Evolutionary conservation across 306 rosid genomes (phyloP), one percentile per base, ranked within the genome.

Genomic region (Quercus agrifolia): DNA sequence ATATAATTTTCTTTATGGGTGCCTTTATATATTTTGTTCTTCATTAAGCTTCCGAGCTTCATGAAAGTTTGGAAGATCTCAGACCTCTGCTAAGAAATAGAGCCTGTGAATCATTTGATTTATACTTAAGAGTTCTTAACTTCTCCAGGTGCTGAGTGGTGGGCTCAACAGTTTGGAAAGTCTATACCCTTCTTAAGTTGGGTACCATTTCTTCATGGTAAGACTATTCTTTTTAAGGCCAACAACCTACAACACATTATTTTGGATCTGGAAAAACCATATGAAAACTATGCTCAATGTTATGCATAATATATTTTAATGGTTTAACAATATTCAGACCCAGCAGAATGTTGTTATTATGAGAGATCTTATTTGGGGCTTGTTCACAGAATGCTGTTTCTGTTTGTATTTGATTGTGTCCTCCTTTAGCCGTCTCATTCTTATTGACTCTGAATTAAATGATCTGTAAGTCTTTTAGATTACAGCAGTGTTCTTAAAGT

Each of bases 81-180:
- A 19, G n/a, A 56, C 59, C 59, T 56, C 59, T 56, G 59, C 59
- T 56, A 56, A 56, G 59, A 56, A 56, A 56, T 56, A 56, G 18
- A 5, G 20, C 23, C 21, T 19, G n/a, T 19, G 59, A 56, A 49
- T 13, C 17, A 12, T 49, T 49, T 49, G 4, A 68, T 68, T 35
- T 49, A 8, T n/a, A 68, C 72, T 19, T 35, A 25, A 33, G 15
- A 6, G 25, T 74, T 70, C 57, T 70, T 70, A 69, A 51, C 56
- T 74, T 81, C 54, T 84, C 73, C 86, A 95, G 99, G 98, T 88
- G 89, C 97, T 79, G 93, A 86, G 75, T 93, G 99, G 97, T 95
- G 98, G 98, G 91, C 80, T 84, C 94, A 91, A 68, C 82, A 77
- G 67, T 84, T 90, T 84, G 92, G 92, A 28, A 89, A 85, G 82